A percentile compares a stretch with the other conserved stretches of the same genome.
phyloP scores from a whole-genome alignment of 371 early-diverging fungal species.

The Rhizopus sp. region DNA sequence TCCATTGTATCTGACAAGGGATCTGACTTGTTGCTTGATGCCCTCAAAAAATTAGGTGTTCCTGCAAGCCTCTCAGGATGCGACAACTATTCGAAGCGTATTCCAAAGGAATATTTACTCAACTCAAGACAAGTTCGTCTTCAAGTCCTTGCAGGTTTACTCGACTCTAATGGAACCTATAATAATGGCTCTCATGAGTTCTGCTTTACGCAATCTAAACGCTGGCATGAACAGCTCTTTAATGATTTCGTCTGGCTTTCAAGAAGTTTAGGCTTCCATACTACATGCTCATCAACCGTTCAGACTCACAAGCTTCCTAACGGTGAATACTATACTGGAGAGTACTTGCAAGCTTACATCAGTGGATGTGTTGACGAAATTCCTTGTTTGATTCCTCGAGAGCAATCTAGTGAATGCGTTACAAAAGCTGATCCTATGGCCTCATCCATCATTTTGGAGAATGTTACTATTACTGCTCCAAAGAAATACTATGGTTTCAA shows the following conservation, averaged over 20 bases:
- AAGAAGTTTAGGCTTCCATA: conserved; percentile 4
- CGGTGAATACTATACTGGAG: neutral
- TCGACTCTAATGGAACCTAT: neutral
- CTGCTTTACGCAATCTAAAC: neutral
- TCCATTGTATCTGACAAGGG: too few species aligned
- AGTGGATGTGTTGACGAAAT: neutral
- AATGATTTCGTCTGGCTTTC: conserved; percentile 1
- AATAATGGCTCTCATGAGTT: neutral
- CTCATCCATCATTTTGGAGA: neutral
- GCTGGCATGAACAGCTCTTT: neutral
- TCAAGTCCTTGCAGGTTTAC: conserved; percentile 3
- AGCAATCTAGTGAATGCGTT: neutral
- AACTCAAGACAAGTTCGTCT: conserved; percentile 7
- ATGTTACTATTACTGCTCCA: neutral
- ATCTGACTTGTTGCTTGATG: too few species aligned
- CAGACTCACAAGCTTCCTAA: too few species aligned
- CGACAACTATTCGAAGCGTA: neutral
- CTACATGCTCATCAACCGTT: neutral
- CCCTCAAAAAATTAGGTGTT: too few species aligned
- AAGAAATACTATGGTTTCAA: conserved; percentile 50
- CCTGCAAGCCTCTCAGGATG: too few species aligned
- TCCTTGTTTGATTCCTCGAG: neutral
- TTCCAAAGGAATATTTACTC: conserved; percentile 3
- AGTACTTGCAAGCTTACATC: neutral
- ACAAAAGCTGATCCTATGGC: neutral